Conservation (phyloP, 768 basidiomycete genomes). For the Leccinum aurantiacum region DNA sequence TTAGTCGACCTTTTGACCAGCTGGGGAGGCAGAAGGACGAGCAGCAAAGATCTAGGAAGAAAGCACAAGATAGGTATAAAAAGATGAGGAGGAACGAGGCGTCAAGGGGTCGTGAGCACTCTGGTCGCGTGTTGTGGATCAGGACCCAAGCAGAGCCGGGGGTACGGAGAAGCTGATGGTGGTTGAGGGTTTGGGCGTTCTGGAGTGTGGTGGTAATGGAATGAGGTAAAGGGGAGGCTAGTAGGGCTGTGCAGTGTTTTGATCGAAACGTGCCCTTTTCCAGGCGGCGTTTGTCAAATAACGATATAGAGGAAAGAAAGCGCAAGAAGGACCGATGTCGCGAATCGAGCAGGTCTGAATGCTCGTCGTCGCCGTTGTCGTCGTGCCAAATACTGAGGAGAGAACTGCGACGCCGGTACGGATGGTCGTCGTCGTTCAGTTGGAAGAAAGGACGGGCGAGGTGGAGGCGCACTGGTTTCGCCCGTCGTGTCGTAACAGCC, state of each 20-base stretch:
- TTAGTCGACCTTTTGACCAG: slow-evolving; percentile 39
- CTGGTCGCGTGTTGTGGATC: slow-evolving; percentile 40
- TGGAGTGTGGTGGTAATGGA: slow-evolving; percentile 39
- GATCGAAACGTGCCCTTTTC: slow-evolving; percentile 78
- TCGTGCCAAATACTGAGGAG: slow-evolving; percentile 13
- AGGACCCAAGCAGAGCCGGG: slow-evolving; percentile 29
- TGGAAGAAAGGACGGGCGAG: slow-evolving; percentile 19
- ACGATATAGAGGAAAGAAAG: slow-evolving; percentile 28
- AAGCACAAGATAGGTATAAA: slow-evolving; percentile 56
- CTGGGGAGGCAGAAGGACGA: slow-evolving; percentile 34
- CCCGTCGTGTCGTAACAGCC: slow-evolving; percentile 33
- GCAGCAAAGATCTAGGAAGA: slow-evolving; percentile 39
- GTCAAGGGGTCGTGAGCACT: slow-evolving; percentile 59
- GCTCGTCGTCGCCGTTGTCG: slow-evolving; percentile 15
- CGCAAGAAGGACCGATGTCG: slow-evolving; percentile 20
- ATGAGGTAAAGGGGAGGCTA: slow-evolving; percentile 63
- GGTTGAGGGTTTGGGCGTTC: slow-evolving; percentile 38
- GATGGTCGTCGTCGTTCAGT: slow-evolving; percentile 24
- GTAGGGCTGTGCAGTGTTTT: slow-evolving; percentile 54
- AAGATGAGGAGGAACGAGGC: slow-evolving; percentile 42
- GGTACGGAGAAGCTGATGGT: slow-evolving; percentile 32
- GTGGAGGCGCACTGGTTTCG: slow-evolving; percentile 33
- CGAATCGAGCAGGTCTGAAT: slow-evolving; percentile 22
- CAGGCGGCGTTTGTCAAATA: slow-evolving; percentile 51
- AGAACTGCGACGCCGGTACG: slow-evolving; percentile 7